Conservation (phyloP, 495 filamentous ascomycete genomes). For the Glonium stellatum region DNA sequence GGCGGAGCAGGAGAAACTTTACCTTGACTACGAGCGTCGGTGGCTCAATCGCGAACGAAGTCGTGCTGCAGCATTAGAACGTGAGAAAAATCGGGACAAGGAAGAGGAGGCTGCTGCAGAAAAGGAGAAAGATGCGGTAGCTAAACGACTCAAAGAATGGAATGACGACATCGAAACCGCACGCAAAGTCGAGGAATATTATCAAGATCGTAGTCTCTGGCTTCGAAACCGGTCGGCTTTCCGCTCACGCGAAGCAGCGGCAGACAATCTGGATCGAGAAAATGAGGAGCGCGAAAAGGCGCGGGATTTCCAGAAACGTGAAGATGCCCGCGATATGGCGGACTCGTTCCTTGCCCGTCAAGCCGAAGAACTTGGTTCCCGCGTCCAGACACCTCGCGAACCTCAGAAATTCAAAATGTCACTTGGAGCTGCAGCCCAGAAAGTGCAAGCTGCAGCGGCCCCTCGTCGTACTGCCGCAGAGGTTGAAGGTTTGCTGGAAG, state of each 20-base stretch:
- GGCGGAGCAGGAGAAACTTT: slow-evolving; percentile 70
- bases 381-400: slow-evolving; percentile 53
- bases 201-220: slow-evolving; percentile 77
- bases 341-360: slow-evolving; percentile 89
- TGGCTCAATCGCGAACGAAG: slow-evolving; percentile 86
- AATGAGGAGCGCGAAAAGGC: slow-evolving; percentile 69
- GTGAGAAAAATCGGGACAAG: slow-evolving; percentile 71
- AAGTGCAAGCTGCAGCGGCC: slow-evolving; percentile 59
- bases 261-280: slow-evolving; percentile 75
- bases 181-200: slow-evolving; percentile 73
- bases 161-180: slow-evolving; percentile 76
- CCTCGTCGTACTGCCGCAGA: slow-evolving; percentile 78
- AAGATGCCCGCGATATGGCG: slow-evolving; percentile 77
- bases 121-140: slow-evolving; percentile 61
- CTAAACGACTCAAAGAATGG: slow-evolving; percentile 70
- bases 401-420: slow-evolving; percentile 90
- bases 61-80: slow-evolving; percentile 72
- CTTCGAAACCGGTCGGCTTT: slow-evolving; percentile 70
- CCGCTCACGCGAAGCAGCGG: slow-evolving; percentile 60
- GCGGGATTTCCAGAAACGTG: slow-evolving; percentile 60
- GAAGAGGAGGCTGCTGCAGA: slow-evolving; percentile 54
- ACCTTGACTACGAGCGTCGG: slow-evolving; percentile 76
- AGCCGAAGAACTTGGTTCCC: slow-evolving; percentile 69
- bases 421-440: slow-evolving; percentile 78
- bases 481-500: slow-evolving; percentile 87